phyloP scores from a whole-genome alignment of 345 rosid species.

The Turritis glabra region DNA sequence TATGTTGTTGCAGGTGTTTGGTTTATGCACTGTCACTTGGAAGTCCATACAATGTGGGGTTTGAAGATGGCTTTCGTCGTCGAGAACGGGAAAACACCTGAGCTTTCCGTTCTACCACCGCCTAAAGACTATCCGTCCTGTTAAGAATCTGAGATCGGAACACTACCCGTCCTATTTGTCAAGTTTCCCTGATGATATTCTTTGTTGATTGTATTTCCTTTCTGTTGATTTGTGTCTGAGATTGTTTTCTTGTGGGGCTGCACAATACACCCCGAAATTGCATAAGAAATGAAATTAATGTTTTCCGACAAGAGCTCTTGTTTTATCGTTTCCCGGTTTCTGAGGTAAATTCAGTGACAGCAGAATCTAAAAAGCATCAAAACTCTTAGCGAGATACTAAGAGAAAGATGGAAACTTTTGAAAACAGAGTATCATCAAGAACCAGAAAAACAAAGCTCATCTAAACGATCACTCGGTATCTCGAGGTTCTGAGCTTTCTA shows the following conservation, averaged over 20 bases:
- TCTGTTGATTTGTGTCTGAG: constrained; percentile 34
- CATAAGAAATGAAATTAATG: constrained; percentile 25
- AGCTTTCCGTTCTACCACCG: constrained; percentile 48
- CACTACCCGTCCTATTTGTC: constrained; percentile 4
- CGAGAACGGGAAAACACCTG: constrained; percentile 49
- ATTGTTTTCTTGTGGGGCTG: constrained; percentile 36
- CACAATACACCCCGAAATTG: constrained; percentile 21
- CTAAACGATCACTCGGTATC: not conserved
- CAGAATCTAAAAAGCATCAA: constrained; percentile 12
- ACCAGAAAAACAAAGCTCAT: constrained; percentile 27
- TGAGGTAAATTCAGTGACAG: not conserved
- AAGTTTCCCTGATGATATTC: constrained; percentile 38
- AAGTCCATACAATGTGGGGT: constrained; percentile 61
- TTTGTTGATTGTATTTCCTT: constrained; percentile 21
- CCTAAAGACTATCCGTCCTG: constrained; percentile 57
- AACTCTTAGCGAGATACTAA: constrained; percentile 29
- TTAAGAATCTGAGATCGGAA: constrained; percentile 22
- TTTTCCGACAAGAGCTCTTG: constrained; percentile 7
- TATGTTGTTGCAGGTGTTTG: constrained; percentile 46
- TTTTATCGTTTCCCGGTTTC: not conserved
- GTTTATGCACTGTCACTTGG: constrained; percentile 69
- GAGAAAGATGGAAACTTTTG: constrained; percentile 3
- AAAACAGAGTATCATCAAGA: constrained; percentile 15
- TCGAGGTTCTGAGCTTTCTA: constrained; percentile 19
- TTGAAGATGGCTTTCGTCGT: constrained; percentile 61